These are phyloP conservation scores for Penicillium pancosmium DNA, from an alignment of 495 filamentous ascomycete species.

Conservation along the genomic window DNA sequence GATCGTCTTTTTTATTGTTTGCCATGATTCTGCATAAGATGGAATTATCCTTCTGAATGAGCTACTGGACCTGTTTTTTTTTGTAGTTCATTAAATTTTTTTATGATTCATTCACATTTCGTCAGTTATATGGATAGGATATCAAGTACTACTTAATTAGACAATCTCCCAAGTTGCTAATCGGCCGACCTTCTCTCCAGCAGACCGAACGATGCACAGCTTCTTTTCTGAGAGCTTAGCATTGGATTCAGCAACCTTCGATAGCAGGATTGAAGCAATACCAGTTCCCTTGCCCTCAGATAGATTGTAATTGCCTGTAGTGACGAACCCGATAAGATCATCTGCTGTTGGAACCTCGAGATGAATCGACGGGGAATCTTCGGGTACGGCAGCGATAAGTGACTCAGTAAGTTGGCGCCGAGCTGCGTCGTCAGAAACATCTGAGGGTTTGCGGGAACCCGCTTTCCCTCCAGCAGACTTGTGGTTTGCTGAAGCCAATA, in stretches of 20 bases:
- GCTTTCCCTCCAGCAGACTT: not conserved
- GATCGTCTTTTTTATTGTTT: slow-evolving; percentile 26
- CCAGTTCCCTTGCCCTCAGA: slow-evolving; percentile 75
- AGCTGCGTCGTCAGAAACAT: slow-evolving; percentile 37
- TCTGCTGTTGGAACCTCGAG: slow-evolving; percentile 69
- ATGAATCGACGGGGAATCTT: slow-evolving; percentile 52
- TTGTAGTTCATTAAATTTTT: not conserved
- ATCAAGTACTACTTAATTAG: slow-evolving; percentile 29
- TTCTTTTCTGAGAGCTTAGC: slow-evolving; percentile 38
- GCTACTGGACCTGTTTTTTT: not conserved
- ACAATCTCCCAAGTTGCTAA: slow-evolving; percentile 79
- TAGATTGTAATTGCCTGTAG: slow-evolving; percentile 81
- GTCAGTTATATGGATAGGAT: not conserved
- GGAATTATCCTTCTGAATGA: slow-evolving; percentile 20
- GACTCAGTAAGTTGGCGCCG: slow-evolving; percentile 57
- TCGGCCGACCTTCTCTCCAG: slow-evolving; percentile 75
- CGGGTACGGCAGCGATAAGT: slow-evolving; percentile 40
- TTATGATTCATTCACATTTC: slow-evolving; percentile 4
- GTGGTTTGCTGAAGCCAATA: slow-evolving; percentile 21
- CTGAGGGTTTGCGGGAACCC: slow-evolving; percentile 1
- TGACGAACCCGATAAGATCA: slow-evolving; percentile 91
- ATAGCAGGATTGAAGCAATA: slow-evolving; percentile 69
- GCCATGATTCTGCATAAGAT: slow-evolving; percentile 26
- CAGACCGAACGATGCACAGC: slow-evolving; percentile 79
- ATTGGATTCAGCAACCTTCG: slow-evolving; percentile 48